Conservation (phyloP, 352 stramenopile species). For the Phytophthora cryptogea region DNA sequence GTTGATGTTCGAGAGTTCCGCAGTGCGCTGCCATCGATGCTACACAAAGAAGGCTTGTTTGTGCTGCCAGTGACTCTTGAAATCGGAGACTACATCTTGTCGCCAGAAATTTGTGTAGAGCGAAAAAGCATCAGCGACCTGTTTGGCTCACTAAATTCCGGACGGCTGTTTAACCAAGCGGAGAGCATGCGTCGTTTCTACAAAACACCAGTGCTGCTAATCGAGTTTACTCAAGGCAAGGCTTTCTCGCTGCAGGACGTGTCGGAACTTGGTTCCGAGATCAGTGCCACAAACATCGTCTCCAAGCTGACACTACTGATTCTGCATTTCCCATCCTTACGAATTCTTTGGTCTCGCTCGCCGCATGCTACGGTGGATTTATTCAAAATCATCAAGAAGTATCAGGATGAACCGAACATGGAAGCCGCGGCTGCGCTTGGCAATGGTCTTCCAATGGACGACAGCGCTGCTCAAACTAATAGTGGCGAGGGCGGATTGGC, state of each 20-base stretch:
- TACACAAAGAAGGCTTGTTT: conserved; percentile 94
- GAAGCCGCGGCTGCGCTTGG: conserved; percentile 69
- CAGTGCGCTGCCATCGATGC: conserved; percentile 94
- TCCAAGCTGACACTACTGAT: conserved; percentile 96
- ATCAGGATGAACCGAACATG: conserved; percentile 86
- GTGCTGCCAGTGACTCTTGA: conserved; percentile 95
- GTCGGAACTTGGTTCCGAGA: conserved; percentile 93
- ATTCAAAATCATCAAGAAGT: conserved; percentile 84
- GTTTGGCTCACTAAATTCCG: conserved; percentile 96
- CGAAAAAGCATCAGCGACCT: conserved; percentile 96
- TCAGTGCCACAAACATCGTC: conserved; percentile 91
- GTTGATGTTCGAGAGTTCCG: conserved; percentile 98
- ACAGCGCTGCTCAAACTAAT: conserved; percentile 22
- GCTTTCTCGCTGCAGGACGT: conserved; percentile 87
- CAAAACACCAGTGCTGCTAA: conserved; percentile 93
- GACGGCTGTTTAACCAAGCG: conserved; percentile 95
- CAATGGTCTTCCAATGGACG: conserved; percentile 38
- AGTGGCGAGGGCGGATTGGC: conserved; percentile 33
- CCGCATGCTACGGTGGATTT: conserved; percentile 90
- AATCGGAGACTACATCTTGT: conserved; percentile 98
- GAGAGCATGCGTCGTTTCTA: conserved; percentile 86
- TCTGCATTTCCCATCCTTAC: conserved; percentile 94
- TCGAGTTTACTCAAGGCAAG: conserved; percentile 93
- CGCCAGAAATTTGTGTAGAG: conserved; percentile 97
- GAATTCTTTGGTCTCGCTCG: conserved; percentile 95